A percentile compares a stretch with the other conserved stretches of the same genome.
Evolutionary conservation across 2,329 filamentous ascomycete genomes (phyloP).

Genomic region (Claviceps citrina): DNA sequence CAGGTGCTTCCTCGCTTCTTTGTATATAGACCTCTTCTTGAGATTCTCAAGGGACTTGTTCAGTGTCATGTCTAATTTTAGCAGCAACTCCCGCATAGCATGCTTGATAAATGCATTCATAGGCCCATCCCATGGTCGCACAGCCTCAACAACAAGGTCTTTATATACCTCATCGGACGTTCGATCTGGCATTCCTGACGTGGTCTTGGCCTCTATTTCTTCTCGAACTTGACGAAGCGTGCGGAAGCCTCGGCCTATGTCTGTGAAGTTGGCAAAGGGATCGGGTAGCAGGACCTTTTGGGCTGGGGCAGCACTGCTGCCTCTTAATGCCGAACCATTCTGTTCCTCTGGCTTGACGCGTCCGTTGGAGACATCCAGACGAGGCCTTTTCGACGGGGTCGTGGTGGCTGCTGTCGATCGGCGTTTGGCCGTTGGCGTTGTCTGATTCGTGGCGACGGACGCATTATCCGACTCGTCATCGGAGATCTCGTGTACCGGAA

Average conservation of each 20-base stretch:
- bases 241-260: conserved; percentile 25
- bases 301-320: background rate
- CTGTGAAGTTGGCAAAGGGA: conserved; percentile 25
- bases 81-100: conserved; percentile 32
- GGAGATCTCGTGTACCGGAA: conserved; percentile 22
- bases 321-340: conserved; percentile 7
- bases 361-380: conserved; percentile 11
- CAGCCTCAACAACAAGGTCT: conserved; percentile 38
- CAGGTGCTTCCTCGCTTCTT: conserved; percentile 28
- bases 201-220: conserved; percentile 38
- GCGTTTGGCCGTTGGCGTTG: conserved; percentile 16
- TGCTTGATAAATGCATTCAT: conserved; percentile 32
- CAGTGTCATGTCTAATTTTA: conserved; percentile 31
- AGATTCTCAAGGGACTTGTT: conserved; percentile 29
- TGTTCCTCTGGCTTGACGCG: conserved; percentile 26
- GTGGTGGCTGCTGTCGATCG: conserved; percentile 12
- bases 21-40: conserved; percentile 34
- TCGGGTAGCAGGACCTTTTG: conserved; percentile 12
- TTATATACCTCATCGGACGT: conserved; percentile 46
- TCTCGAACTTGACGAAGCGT: conserved; percentile 36
- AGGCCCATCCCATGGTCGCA: conserved; percentile 41
- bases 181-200: conserved; percentile 42
- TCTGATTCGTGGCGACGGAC: conserved; percentile 9
- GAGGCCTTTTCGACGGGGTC: conserved; percentile 22
- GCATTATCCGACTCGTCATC: conserved; percentile 24